Evolutionary conservation across 768 basidiomycete genomes (phyloP).

Genomic region (Pleurotus tuber-regium): DNA sequence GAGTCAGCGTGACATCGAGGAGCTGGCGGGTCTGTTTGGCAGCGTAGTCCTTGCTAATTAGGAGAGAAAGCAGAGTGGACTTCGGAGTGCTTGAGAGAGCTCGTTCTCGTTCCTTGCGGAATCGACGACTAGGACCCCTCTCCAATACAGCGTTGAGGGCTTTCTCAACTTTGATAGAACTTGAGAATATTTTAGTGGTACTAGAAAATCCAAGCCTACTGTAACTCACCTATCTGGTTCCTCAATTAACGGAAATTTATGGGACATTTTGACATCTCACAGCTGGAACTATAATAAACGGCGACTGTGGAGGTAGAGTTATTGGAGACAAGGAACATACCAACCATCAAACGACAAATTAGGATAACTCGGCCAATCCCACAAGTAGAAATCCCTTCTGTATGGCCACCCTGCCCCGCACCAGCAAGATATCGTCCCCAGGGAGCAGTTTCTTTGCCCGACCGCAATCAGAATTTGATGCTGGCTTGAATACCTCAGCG

Average conservation of each 20-base stretch:
- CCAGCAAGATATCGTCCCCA: slow-evolving; percentile 23
- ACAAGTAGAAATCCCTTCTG: not conserved
- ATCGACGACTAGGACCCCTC: slow-evolving; percentile 10
- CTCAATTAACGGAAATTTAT: slow-evolving; percentile 6
- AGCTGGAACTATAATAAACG: no score
- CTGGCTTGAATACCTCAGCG: slow-evolving; percentile 72
- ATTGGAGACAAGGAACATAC: not conserved
- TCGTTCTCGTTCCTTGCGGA: slow-evolving; percentile 20
- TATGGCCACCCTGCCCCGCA: slow-evolving; percentile 37
- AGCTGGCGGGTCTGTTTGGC: slow-evolving; percentile 31
- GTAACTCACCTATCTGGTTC: slow-evolving; percentile 3
- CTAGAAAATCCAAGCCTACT: not conserved
- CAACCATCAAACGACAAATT: slow-evolving; percentile 8
- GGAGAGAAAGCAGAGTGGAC: slow-evolving; percentile 26
- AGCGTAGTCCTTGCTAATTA: slow-evolving; percentile 34
- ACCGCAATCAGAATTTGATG: slow-evolving; percentile 60
- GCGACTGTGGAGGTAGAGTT: not conserved
- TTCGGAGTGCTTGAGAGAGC: slow-evolving; percentile 18
- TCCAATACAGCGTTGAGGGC: slow-evolving; percentile 6
- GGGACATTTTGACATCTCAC: slow-evolving; percentile 4
- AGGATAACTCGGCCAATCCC: not conserved
- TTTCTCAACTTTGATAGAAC: not conserved
- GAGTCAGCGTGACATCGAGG: slow-evolving; percentile 32
- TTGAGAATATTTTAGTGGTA: not conserved
- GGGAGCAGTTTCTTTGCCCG: slow-evolving; percentile 14